phyloP scores from a whole-genome alignment of 441 rosid genomes.

The Raphanus hybrid region DNA sequence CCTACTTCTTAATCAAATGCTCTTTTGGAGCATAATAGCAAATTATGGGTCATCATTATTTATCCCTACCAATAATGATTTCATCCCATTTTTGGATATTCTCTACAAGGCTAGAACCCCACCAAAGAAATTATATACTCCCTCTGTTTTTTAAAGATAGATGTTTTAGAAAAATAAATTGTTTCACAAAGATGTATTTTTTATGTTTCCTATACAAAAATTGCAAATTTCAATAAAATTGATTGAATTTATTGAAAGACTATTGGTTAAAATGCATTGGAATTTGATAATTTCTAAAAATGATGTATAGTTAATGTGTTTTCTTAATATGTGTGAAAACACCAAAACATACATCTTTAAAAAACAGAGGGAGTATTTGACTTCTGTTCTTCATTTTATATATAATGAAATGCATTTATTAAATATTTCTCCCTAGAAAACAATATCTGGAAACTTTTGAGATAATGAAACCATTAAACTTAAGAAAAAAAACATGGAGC shows the following conservation, averaged over 20 bases:
- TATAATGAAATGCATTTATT: background rate
- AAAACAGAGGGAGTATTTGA: too few species aligned
- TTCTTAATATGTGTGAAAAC: too few species aligned
- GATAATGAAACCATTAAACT: conserved; percentile 2
- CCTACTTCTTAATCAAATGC: conserved; percentile 25
- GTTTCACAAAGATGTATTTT: too few species aligned
- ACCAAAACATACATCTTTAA: too few species aligned
- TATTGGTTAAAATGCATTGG: too few species aligned
- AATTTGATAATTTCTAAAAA: too few species aligned
- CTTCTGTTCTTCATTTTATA: conserved; percentile 19
- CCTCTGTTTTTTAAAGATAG: too few species aligned
- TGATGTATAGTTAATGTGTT: too few species aligned
- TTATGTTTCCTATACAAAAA: too few species aligned
- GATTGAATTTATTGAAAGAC: too few species aligned
- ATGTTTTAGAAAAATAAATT: too few species aligned
- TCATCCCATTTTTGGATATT: conserved; percentile 37
- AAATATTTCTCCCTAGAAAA: background rate
- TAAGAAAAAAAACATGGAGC: background rate
- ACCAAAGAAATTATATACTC: conserved; percentile 28
- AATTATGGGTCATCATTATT: conserved; percentile 37
- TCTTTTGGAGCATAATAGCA: conserved; percentile 27
- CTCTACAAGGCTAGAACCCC: conserved; percentile 27
- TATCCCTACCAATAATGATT: conserved; percentile 38
- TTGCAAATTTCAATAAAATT: too few species aligned
- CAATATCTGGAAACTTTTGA: conserved; percentile 1